These are phyloP conservation scores for Endothia cerciana DNA, from an alignment of 2,329 filamentous ascomycete species.

Conservation along the genomic window DNA sequence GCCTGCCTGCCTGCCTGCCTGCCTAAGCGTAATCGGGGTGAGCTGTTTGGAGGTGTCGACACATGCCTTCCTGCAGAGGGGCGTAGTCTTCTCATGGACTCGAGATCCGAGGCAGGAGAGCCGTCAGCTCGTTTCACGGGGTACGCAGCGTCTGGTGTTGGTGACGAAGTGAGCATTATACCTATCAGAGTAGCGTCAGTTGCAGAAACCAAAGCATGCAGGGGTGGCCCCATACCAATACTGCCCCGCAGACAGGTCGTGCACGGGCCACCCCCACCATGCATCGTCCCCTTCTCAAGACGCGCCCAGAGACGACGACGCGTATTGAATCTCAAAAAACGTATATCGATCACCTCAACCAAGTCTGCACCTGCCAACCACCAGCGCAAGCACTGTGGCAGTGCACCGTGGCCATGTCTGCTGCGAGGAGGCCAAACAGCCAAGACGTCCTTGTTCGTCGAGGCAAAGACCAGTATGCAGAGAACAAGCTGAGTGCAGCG, in stretches of 20 bases:
- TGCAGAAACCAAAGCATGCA: neutral
- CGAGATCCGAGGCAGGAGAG: neutral
- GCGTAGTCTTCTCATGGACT: neutral
- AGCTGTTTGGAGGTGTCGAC: neutral
- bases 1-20: neutral
- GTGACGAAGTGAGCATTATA: neutral
- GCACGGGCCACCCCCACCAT: neutral
- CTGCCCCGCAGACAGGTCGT: neutral
- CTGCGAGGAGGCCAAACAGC: neutral
- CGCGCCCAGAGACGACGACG: too few species aligned
- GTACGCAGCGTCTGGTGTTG: neutral
- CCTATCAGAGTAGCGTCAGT: neutral
- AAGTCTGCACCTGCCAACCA: neutral
- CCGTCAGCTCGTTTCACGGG: neutral
- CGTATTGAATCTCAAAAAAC: neutral
- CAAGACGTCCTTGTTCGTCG: conserved; percentile 1
- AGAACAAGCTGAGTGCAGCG: conserved; percentile 5
- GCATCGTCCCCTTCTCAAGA: neutral
- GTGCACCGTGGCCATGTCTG: neutral
- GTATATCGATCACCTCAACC: neutral
- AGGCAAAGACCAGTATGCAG: conserved; percentile 17
- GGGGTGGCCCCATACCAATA: neutral
- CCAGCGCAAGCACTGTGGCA: neutral
- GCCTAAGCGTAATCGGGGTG: neutral
- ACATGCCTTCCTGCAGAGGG: neutral